These are phyloP conservation scores for Candida mesenterica DNA, from an alignment of 1,139 yeast genomes.

Conservation along the genomic window DNA sequence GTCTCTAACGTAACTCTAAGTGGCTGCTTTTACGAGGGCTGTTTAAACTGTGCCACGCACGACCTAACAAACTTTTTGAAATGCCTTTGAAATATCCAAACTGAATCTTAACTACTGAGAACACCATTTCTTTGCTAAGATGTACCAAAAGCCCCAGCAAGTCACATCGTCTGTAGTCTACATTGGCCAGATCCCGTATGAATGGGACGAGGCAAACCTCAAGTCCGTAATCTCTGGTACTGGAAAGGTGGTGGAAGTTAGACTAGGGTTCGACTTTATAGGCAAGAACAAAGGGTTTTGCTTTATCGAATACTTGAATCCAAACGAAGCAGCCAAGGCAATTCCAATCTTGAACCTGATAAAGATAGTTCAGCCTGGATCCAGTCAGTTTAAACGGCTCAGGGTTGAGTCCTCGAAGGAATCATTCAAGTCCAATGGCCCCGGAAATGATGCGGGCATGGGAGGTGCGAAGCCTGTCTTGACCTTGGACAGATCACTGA, in stretches of 20 bases:
- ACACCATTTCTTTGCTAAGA: background rate
- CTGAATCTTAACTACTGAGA: no score
- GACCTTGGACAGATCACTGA: slow-evolving; percentile 37
- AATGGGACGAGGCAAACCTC: slow-evolving; percentile 59
- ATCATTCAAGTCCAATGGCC: slow-evolving; percentile 38
- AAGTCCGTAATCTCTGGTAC: slow-evolving; percentile 63
- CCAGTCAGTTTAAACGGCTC: slow-evolving; percentile 40
- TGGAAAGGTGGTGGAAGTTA: slow-evolving; percentile 60
- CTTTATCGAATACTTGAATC: slow-evolving; percentile 55
- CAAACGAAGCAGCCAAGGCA: slow-evolving; percentile 54
- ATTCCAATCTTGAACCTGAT: slow-evolving; percentile 42
- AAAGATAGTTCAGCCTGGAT: slow-evolving; percentile 30
- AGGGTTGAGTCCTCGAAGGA: slow-evolving; percentile 63
- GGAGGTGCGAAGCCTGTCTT: slow-evolving; percentile 38
- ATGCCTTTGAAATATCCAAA: no score
- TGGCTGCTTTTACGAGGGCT: no score
- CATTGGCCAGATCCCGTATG: slow-evolving; percentile 63
- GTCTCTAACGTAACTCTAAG: no score
- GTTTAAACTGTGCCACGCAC: no score
- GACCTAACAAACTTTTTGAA: no score
- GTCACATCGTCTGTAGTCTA: slow-evolving; percentile 41
- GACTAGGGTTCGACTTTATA: slow-evolving; percentile 59
- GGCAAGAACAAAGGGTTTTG: slow-evolving; percentile 68
- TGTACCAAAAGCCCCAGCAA: background rate
- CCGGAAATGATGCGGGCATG: slow-evolving; percentile 12